These are phyloP conservation scores for Cladosporium sp. DNA, from an alignment of 2,329 filamentous ascomycete genomes.

Conservation along the genomic window DNA sequence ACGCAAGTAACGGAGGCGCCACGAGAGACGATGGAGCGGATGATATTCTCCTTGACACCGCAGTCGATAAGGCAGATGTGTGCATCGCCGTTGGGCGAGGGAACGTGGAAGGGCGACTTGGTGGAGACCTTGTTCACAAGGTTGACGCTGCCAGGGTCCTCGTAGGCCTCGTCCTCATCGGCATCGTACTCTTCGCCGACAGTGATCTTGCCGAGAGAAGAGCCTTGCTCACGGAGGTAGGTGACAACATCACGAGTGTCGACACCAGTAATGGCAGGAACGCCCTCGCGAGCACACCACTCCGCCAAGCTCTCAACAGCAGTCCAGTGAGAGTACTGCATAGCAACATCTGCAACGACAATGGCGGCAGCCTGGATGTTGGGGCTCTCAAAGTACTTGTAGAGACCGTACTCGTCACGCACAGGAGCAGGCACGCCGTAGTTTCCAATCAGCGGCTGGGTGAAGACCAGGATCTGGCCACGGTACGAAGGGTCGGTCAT, in stretches of 20 bases:
- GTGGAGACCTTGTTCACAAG: conserved; percentile 94
- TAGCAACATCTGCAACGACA: conserved; percentile 90
- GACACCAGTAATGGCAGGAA: conserved; percentile 93
- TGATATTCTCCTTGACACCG: conserved; percentile 99
- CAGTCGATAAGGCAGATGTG: conserved; percentile 97
- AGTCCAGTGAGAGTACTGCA: conserved; percentile 97
- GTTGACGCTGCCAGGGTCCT: conserved; percentile 96
- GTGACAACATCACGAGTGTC: conserved; percentile 97
- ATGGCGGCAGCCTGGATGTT: conserved; percentile 96
- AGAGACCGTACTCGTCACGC: conserved; percentile 82
- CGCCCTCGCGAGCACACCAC: conserved; percentile 95
- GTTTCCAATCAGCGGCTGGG: conserved; percentile 96
- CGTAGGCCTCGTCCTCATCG: conserved; percentile 93
- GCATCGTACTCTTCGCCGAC: conserved; percentile 98
- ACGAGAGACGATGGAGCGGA: conserved; percentile 87
- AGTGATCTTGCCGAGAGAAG: conserved; percentile 89
- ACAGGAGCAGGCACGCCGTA: conserved; percentile 89
- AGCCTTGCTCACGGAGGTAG: conserved; percentile 91
- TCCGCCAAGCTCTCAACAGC: conserved; percentile 89
- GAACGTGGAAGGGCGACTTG: conserved; percentile 95
- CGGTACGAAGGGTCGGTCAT: conserved; percentile 69
- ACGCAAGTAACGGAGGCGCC: conserved; percentile 92
- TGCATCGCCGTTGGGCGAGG: conserved; percentile 76
- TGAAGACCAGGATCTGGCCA: conserved; percentile 96
- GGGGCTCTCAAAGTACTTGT: conserved; percentile 98